Conservation (phyloP, 208 protist species). For the Acanthamoeba sp. region DNA sequence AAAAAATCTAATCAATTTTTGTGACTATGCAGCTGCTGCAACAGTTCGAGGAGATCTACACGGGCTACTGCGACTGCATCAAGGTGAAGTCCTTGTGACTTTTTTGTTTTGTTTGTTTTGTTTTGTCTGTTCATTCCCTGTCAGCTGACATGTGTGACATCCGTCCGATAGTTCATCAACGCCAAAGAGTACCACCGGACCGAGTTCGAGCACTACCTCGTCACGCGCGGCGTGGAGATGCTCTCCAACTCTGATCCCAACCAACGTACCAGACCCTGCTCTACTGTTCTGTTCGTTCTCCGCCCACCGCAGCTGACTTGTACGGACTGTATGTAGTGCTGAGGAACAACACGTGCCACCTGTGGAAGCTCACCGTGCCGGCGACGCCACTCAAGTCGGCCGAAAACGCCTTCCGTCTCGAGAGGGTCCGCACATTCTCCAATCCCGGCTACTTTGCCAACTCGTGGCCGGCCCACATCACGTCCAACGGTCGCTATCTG, state of each 20-base stretch:
- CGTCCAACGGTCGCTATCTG: slow-evolving; percentile 62
- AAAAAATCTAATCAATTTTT: too few species aligned
- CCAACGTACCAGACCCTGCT: neutral
- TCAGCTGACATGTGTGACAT: too few species aligned
- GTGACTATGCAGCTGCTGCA: slow-evolving; percentile 71
- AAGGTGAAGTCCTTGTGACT: neutral
- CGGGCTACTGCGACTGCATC: slow-evolving; percentile 69
- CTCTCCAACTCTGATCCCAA: slow-evolving; percentile 23
- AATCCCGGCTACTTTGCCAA: slow-evolving; percentile 56
- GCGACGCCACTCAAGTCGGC: neutral
- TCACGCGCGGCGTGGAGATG: slow-evolving; percentile 73
- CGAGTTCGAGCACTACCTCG: slow-evolving; percentile 54
- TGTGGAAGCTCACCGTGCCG: slow-evolving; percentile 69
- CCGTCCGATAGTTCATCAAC: slow-evolving; percentile 63
- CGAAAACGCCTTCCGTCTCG: slow-evolving; percentile 57
- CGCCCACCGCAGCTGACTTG: neutral
- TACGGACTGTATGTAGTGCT: slow-evolving; percentile 1
- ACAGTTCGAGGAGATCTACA: slow-evolving; percentile 74
- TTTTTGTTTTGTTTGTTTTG: neutral
- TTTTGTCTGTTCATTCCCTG: neutral
- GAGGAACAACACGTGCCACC: slow-evolving; percentile 40
- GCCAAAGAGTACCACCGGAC: slow-evolving; percentile 42
- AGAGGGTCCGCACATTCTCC: slow-evolving; percentile 52
- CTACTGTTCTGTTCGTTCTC: neutral
- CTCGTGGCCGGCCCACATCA: slow-evolving; percentile 64